A percentile compares a stretch with the other conserved stretches of the same genome.
phyloP scores from a whole-genome alignment of 2,329 filamentous ascomycete species.

The Aspergillus sp. region DNA sequence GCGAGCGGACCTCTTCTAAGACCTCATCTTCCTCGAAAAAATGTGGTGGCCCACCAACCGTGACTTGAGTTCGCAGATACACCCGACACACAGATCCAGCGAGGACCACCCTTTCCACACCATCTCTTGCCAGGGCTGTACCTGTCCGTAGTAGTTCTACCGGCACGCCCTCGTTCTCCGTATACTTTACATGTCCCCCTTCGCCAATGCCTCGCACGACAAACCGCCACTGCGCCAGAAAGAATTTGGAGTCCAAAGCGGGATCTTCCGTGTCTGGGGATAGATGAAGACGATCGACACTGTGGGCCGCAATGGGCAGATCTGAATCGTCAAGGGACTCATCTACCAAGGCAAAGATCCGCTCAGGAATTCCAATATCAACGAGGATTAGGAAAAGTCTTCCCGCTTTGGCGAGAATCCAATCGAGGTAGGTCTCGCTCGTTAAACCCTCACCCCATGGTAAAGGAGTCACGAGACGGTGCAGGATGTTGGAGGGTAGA shows the following conservation, averaged over 20 bases:
- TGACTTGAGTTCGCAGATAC: constrained; percentile 39
- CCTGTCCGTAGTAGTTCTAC: constrained; percentile 53
- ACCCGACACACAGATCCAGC: constrained; percentile 36
- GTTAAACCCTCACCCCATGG: constrained; percentile 47
- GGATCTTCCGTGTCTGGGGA: constrained; percentile 47
- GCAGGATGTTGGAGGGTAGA: constrained; percentile 35
- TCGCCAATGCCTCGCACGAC: constrained; percentile 56
- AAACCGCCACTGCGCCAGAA: constrained; percentile 60
- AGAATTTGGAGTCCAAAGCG: constrained; percentile 56
- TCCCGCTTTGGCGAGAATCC: constrained; percentile 59
- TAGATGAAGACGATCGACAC: constrained; percentile 55
- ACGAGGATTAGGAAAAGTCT: constrained; percentile 60
- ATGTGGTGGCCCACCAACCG: constrained; percentile 36
- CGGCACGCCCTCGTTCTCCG: constrained; percentile 59
- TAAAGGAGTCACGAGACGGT: constrained; percentile 37
- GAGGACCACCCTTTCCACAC: constrained; percentile 44
- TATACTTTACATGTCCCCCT: constrained; percentile 59
- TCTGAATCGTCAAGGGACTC: constrained; percentile 63
- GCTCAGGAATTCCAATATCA: constrained; percentile 61
- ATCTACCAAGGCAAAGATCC: constrained; percentile 62
- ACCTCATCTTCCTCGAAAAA: constrained; percentile 42
- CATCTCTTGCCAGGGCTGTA: constrained; percentile 33
- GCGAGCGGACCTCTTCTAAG: constrained; percentile 38
- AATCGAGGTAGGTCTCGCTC: constrained; percentile 59
- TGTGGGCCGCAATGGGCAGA: constrained; percentile 56